Base-by-base conservation (phyloP, 2,329 filamentous ascomycete species). In the Trichoderma guizhouense region DNA sequence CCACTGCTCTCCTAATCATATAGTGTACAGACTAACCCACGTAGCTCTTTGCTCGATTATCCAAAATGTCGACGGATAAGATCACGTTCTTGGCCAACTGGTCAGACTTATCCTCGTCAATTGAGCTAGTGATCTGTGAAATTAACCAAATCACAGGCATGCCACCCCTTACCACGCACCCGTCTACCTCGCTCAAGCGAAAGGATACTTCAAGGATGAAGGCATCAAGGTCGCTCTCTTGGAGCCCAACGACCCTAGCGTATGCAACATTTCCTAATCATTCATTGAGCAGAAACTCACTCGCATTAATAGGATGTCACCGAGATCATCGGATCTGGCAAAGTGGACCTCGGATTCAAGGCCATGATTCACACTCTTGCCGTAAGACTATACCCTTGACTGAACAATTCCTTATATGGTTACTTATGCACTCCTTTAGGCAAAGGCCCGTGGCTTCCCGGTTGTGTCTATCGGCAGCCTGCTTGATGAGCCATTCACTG, bases 21-120 rank as follows among this genome's bases (percentile, higher is more conserved):
- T 69, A 76, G 76, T 79, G 77, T 79, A 78, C 66, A 74, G 79
- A 84, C 86, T 89, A 81, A 89, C 84, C 78, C 76, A 74, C 75
- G 77, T 79, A 89, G 84, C 80, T 78, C 79, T 76, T 64, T 74
- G 76, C 79, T 81, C 83, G 81, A 84, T 81, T 30, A 67, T 78
- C 80, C 84, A 87, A 80, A 74, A 94, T 94, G 92, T 89, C 92
- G 80, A 93, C 91, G 82, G 92, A 94, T 81, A 94, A 94, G 89
- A 93, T 94, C 79, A 94, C 92, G 68, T 94, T 94, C 84, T 86
- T 94, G 81, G 92, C 91, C 83, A 94, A 94, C 87, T 94, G 92
- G 92, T 93, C 88, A 80, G 74, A 28, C 58, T 71, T 67, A 60
- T 74, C 30, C 67, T 74, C 82, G 78, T 82, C 76, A 47, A 66